phyloP scores from a whole-genome alignment of 768 basidiomycete genomes.

The Mycena metata region DNA sequence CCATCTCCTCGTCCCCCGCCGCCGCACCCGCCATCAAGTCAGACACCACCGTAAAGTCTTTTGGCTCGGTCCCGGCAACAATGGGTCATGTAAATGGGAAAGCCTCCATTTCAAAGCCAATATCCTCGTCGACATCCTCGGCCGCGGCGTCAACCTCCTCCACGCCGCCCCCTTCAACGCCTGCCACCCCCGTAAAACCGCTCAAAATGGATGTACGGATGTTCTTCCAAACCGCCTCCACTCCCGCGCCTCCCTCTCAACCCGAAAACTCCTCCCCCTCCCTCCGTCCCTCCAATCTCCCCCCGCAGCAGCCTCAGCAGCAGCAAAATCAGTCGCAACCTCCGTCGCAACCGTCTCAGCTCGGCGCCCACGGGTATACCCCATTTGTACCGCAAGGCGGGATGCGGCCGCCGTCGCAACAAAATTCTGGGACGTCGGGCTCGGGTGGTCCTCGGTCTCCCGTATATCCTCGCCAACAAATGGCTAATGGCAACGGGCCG shows the following conservation, averaged over 20 bases:
- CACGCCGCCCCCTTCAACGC: slow-evolving; percentile 38
- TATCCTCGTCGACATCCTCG: slow-evolving; percentile 48
- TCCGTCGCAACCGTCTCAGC: slow-evolving; percentile 58
- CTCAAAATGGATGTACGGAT: slow-evolving; percentile 69
- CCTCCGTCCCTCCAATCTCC: slow-evolving; percentile 65
- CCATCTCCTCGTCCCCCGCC: slow-evolving; percentile 88
- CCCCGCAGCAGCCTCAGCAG: slow-evolving; percentile 57
- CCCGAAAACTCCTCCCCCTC: slow-evolving; percentile 72
- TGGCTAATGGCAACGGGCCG: slow-evolving; percentile 71
- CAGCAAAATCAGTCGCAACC: slow-evolving; percentile 51
- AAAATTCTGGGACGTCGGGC: slow-evolving; percentile 61
- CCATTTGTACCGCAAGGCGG: slow-evolving; percentile 62
- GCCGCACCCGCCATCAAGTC: slow-evolving; percentile 73
- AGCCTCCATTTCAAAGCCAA: slow-evolving; percentile 59
- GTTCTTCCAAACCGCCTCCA: slow-evolving; percentile 69
- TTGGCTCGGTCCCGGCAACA: slow-evolving; percentile 80
- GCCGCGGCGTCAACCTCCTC: slow-evolving; percentile 50
- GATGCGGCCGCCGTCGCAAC: slow-evolving; percentile 59
- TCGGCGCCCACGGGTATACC: slow-evolving; percentile 59
- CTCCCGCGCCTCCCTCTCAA: slow-evolving; percentile 65
- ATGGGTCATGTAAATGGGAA: slow-evolving; percentile 75
- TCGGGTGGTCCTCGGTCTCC: slow-evolving; percentile 76
- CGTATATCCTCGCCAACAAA: slow-evolving; percentile 67
- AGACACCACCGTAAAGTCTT: slow-evolving; percentile 81
- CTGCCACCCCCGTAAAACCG: slow-evolving; percentile 47